Percentiles rank a stretch among this genome's conserved stretches.
Evolutionary conservation across 2,329 filamentous ascomycete species (phyloP).

Genomic region (Aspergillus nomiae): DNA sequence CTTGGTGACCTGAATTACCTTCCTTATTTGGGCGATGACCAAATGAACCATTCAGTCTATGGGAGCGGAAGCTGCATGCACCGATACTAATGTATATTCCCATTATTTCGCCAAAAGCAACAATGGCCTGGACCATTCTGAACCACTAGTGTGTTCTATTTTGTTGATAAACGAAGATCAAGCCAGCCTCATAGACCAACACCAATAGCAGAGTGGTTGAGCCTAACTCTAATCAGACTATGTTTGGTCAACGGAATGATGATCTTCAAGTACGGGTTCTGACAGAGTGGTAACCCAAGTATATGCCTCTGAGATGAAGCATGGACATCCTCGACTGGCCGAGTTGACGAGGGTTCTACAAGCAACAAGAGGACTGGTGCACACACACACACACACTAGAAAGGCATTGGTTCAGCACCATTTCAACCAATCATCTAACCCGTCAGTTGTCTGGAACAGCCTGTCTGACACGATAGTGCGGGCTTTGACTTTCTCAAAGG

Average conservation of each 20-base stretch:
- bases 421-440: background rate
- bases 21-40: background rate
- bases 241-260: background rate
- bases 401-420: background rate
- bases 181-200: background rate
- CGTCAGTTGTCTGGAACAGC: background rate
- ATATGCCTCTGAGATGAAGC: background rate
- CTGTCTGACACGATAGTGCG: background rate
- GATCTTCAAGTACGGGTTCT: background rate
- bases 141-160: background rate
- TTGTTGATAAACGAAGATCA: background rate
- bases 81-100: background rate
- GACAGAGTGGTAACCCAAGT: background rate
- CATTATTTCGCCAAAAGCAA: constrained; percentile 11
- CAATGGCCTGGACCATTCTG: constrained; percentile 5
- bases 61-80: background rate
- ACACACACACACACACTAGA: background rate
- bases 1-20: background rate
- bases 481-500: background rate
- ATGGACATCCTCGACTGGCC: background rate
- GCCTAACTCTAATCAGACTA: background rate
- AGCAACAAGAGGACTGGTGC: background rate
- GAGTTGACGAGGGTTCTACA: background rate
- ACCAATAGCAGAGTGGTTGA: background rate
- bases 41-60: background rate